Evolutionary conservation across 371 early-diverging fungal species (phyloP), one percentile per base, ranked within the genome.

Genomic region (Syncephalastrum monosporum): DNA sequence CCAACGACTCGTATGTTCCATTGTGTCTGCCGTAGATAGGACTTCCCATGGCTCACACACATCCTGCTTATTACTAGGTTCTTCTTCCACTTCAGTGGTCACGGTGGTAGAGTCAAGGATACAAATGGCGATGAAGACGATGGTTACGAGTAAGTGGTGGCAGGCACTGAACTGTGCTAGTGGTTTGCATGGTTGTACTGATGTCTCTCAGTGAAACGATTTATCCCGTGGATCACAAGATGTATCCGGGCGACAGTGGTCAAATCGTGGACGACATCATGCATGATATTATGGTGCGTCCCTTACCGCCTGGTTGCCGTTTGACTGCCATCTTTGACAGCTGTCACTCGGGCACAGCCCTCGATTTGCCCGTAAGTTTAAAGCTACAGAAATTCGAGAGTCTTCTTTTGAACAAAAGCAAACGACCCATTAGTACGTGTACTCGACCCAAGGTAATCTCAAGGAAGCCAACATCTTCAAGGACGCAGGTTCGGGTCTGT

Each of bases 71-170:
- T 55, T 19, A n/a, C 2, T 59, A 85, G 85, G n/a, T 83, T 89
- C 72, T 88, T 93, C 59, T 86, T 95, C 72, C 95, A 95, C 67
- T 98, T 80, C 71, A 89, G 89, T 59, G 97, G 97, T 12, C 97
- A 97, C 72, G 97, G 97, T 43, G 86, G 84, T 5, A 85, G 84
- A 50, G 77, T 69, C 13, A 63, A 67, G 48, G 93, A 92, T 72
- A 53, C 53, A 4, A 75, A 85, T 45, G 92, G 91, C 17, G 96
- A 96, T 66, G 95, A 96, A 58, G 81, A 84, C 38, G 95, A 95
- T 64, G 93, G 92, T 10, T 79, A 55, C 42, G 79, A 78, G 38
- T 33, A 33, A 33, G 38, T 33, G 10, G 38, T 33, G 21, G 21
- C 21, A 21, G 21, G 21, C 12, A 33, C 8, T 51, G 74, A 68